phyloP scores from a whole-genome alignment of 441 rosid species.

The Adansonia rubrostipa region DNA sequence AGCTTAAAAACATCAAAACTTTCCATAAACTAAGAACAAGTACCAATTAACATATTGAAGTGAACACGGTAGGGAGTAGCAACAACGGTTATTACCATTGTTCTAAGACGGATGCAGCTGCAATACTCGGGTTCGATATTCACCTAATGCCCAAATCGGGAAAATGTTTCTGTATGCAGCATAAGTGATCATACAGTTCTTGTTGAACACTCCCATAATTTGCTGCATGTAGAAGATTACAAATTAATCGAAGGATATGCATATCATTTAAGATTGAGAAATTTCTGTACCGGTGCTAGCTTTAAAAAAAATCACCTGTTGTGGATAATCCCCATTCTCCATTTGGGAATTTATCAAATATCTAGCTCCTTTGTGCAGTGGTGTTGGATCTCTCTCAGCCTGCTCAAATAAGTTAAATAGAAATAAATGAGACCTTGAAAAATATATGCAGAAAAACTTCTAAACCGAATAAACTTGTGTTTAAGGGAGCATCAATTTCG shows the following conservation, averaged over 20 bases:
- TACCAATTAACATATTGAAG: background rate
- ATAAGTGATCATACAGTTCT: conserved; percentile 52
- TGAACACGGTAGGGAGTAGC: background rate
- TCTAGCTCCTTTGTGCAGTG: conserved; percentile 59
- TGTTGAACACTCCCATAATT: conserved; percentile 58
- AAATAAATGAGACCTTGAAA: background rate
- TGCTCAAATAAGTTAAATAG: conserved; percentile 31
- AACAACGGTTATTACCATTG: background rate
- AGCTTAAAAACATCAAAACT: background rate
- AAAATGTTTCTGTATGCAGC: conserved; percentile 47
- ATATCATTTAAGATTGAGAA: background rate
- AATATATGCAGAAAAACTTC: background rate
- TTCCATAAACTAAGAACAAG: background rate
- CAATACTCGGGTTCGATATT: conserved; percentile 46
- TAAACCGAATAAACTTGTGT: background rate
- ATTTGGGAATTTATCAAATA: conserved; percentile 58
- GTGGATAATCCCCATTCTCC: conserved; percentile 70
- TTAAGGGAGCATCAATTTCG: background rate
- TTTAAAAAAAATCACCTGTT: conserved; percentile 40
- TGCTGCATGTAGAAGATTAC: conserved; percentile 33
- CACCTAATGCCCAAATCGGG: conserved; percentile 59
- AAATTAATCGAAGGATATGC: background rate
- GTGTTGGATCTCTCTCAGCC: conserved; percentile 59
- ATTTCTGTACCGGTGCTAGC: background rate
- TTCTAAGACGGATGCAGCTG: conserved; percentile 16